phyloP scores from a whole-genome alignment of 164 flowering plant species.

The Nelumbo lutea region DNA sequence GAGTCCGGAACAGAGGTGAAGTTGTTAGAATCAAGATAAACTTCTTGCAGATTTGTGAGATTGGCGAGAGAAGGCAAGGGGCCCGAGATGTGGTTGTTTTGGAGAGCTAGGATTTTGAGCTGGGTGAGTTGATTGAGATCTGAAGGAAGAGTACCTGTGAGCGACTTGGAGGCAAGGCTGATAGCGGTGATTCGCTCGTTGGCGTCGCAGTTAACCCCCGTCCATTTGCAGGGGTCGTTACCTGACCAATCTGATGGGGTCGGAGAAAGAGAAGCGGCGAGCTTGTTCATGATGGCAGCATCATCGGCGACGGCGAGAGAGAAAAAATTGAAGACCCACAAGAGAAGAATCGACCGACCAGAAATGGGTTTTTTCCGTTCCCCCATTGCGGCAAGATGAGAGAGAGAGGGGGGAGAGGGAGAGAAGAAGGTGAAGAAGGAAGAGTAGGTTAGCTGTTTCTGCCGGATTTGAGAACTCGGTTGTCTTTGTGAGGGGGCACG shows the following conservation, averaged over 20 bases:
- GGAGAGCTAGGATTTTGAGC: slow-evolving; percentile 26
- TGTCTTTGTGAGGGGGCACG: no score
- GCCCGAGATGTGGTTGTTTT: slow-evolving; percentile 26
- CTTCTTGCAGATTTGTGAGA: slow-evolving; percentile 16
- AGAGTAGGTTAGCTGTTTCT: no score
- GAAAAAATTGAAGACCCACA: neutral
- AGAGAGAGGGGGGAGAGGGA: no score
- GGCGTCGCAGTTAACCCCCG: slow-evolving; percentile 23
- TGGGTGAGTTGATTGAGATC: slow-evolving; percentile 25
- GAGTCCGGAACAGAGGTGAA: slow-evolving; percentile 24
- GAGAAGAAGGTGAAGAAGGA: no score
- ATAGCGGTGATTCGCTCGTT: slow-evolving; percentile 25
- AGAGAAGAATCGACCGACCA: no score
- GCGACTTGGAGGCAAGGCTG: slow-evolving; percentile 14
- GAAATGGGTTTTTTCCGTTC: no score
- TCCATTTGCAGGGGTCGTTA: slow-evolving; percentile 33
- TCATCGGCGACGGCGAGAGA: slow-evolving; percentile 26
- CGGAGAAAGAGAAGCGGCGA: slow-evolving; percentile 13
- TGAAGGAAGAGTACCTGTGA: slow-evolving; percentile 32
- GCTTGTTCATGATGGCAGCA: slow-evolving; percentile 22
- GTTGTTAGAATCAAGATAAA: slow-evolving; percentile 24
- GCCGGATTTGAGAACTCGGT: no score
- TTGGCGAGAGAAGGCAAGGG: slow-evolving; percentile 25
- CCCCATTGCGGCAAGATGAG: no score
- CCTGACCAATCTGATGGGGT: slow-evolving; percentile 28